These are phyloP conservation scores for Colletotrichum australisinense DNA, from an alignment of 2,329 filamentous ascomycete genomes.

Conservation along the genomic window DNA sequence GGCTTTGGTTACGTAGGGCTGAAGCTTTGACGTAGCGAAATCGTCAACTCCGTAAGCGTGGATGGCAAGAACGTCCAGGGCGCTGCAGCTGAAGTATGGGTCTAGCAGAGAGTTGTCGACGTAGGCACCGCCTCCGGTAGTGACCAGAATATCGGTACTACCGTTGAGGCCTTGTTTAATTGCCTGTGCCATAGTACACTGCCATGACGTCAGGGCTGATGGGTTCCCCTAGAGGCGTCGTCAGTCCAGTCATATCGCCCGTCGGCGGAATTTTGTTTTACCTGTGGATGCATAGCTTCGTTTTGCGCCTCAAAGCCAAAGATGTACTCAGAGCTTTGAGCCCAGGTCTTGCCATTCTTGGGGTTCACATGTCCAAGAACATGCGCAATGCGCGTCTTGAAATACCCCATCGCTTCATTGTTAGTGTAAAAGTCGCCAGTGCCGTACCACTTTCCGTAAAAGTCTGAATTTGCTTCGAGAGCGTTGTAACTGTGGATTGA, in stretches of 20 bases:
- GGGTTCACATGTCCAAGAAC: conserved; percentile 31
- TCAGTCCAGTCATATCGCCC: neutral
- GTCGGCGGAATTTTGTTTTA: neutral
- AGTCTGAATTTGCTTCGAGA: conserved; percentile 20
- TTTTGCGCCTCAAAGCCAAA: conserved; percentile 41
- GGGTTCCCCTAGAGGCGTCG: conserved; percentile 33
- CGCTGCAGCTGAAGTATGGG: conserved; percentile 29
- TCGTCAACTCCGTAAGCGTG: conserved; percentile 41
- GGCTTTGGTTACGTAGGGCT: conserved; percentile 41
- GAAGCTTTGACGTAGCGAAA: conserved; percentile 25
- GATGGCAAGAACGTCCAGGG: conserved; percentile 37
- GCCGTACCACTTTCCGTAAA: conserved; percentile 35
- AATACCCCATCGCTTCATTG: conserved; percentile 23
- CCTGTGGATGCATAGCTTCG: conserved; percentile 38
- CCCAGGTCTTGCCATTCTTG: conserved; percentile 36
- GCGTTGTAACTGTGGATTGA: conserved; percentile 36
- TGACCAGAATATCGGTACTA: conserved; percentile 35
- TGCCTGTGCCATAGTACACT: conserved; percentile 39
- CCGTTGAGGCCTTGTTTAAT: conserved; percentile 39
- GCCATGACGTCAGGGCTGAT: conserved; percentile 36
- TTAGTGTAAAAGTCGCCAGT: conserved; percentile 32
- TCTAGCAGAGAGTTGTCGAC: conserved; percentile 37
- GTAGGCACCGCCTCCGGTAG: conserved; percentile 37
- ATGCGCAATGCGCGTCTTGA: conserved; percentile 32
- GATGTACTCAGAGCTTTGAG: conserved; percentile 38